Evolutionary conservation across 768 basidiomycete genomes (phyloP).

Genomic region (Sutorius australiensis): DNA sequence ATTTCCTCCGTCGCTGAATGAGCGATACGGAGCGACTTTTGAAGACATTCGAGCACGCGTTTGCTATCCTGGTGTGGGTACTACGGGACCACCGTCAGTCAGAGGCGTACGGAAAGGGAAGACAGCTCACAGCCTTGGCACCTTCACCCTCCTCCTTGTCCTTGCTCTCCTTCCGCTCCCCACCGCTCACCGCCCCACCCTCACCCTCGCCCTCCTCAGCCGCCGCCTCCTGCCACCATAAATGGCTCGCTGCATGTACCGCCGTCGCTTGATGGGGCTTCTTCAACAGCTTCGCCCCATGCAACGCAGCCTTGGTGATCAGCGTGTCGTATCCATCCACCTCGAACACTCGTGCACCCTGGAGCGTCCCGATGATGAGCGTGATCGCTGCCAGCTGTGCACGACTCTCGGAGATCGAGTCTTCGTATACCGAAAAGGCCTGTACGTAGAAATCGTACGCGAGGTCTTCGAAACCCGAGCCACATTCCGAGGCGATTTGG

Average conservation of each 20-base stretch:
- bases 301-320: conserved; percentile 97
- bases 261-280: conserved; percentile 97
- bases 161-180: conserved; percentile 13
- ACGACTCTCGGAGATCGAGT: conserved; percentile 91
- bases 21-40: conserved; percentile 94
- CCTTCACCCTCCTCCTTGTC: conserved; percentile 40
- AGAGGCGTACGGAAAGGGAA: no score
- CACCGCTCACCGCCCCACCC: conserved; percentile 13
- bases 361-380: conserved; percentile 87
- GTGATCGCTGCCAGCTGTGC: conserved; percentile 98
- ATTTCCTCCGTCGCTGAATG: conserved; percentile 97
- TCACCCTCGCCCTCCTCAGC: conserved; percentile 41
- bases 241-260: conserved; percentile 89
- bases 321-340: conserved; percentile 95
- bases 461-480: conserved; percentile 90
- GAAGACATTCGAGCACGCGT: conserved; percentile 94
- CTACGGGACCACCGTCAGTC: conserved; percentile 22
- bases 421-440: conserved; percentile 97
- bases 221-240: conserved; percentile 90
- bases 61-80: conserved; percentile 93
- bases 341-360: conserved; percentile 86
- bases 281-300: conserved; percentile 93
- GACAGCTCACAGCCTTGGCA: conserved; percentile 52
- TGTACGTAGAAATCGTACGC: conserved; percentile 98
- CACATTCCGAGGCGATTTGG: conserved; percentile 91